A percentile compares a stretch with the other conserved stretches of the same genome.
Conservation (phyloP, 805 yeast genomes). For the Nakazawaea siamensis region DNA sequence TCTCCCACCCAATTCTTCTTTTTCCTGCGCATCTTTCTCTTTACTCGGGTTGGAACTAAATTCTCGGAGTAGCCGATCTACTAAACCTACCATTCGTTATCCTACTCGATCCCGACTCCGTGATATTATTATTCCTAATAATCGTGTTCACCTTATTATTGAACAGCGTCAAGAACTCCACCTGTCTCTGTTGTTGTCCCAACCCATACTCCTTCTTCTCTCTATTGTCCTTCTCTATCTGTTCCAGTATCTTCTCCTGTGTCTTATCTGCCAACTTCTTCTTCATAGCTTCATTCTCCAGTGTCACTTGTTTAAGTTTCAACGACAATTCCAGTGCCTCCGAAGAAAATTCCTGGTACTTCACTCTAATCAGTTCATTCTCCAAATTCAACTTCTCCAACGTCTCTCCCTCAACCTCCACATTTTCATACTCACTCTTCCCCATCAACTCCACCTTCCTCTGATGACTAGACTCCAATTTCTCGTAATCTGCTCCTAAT, state of each 20-base stretch:
- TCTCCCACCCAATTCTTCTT: too few species aligned
- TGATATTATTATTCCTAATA: slow-evolving; percentile 16
- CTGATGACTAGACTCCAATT: slow-evolving; percentile 10
- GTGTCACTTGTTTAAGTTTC: slow-evolving; percentile 26
- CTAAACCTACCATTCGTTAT: slow-evolving; percentile 5
- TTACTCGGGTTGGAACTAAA: background rate
- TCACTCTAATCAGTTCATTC: slow-evolving; percentile 26
- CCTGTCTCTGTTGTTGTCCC: slow-evolving; percentile 12
- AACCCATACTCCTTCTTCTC: slow-evolving; percentile 6
- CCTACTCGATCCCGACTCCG: background rate
- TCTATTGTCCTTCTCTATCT: background rate
- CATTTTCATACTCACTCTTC: slow-evolving; percentile 9
- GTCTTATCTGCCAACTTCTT: slow-evolving; percentile 13
- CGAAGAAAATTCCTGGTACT: slow-evolving; percentile 39
- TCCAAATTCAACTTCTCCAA: slow-evolving; percentile 12
- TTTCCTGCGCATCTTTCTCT: too few species aligned
- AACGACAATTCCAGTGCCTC: slow-evolving; percentile 32
- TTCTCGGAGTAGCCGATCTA: slow-evolving; percentile 10
- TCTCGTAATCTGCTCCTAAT: slow-evolving; percentile 21
- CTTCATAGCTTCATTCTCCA: slow-evolving; percentile 16
- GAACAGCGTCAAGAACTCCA: slow-evolving; percentile 19
- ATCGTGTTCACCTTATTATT: slow-evolving; percentile 16
- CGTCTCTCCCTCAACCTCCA: slow-evolving; percentile 12
- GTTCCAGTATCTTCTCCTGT: background rate
- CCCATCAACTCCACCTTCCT: slow-evolving; percentile 12